These are phyloP conservation scores for Trichoderma simmonsii DNA, from an alignment of 2,329 filamentous ascomycete genomes.

Conservation along the genomic window DNA sequence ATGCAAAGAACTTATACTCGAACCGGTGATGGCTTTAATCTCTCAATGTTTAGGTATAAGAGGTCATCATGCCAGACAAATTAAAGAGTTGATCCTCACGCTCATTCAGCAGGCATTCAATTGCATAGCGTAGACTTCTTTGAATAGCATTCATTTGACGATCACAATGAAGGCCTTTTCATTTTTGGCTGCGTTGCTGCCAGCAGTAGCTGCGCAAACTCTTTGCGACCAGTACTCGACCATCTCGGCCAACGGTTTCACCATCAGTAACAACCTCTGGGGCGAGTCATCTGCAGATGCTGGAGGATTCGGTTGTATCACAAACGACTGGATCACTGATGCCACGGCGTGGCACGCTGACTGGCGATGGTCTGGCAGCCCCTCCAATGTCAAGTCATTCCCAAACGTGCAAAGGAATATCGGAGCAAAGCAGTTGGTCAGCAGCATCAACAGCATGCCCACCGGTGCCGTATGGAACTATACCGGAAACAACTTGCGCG, in stretches of 20 bases:
- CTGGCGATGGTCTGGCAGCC: constrained; percentile 40
- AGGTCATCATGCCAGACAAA: not conserved
- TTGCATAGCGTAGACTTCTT: not conserved
- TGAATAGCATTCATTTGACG: not conserved
- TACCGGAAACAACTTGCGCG: constrained; percentile 35
- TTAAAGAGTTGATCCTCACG: not conserved
- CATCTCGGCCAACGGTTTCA: constrained; percentile 20
- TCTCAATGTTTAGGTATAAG: not conserved
- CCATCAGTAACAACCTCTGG: constrained; percentile 42
- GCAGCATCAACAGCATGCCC: constrained; percentile 33
- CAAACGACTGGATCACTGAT: constrained; percentile 34
- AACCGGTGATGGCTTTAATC: not conserved
- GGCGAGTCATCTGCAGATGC: constrained; percentile 29
- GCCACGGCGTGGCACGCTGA: constrained; percentile 39
- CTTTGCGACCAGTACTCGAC: constrained; percentile 29
- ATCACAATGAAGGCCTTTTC: not conserved
- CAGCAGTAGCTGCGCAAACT: not conserved
- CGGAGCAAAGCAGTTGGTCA: constrained; percentile 29
- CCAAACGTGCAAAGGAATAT: constrained; percentile 28
- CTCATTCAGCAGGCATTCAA: not conserved
- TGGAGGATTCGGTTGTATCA: constrained; percentile 39
- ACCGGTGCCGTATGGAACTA: constrained; percentile 35
- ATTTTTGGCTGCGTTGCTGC: not conserved
- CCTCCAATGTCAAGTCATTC: constrained; percentile 41
- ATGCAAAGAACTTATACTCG: not conserved